Evolutionary conservation across 108 stramenopile genomes (phyloP).

Genomic region (Nitzschia palea): DNA sequence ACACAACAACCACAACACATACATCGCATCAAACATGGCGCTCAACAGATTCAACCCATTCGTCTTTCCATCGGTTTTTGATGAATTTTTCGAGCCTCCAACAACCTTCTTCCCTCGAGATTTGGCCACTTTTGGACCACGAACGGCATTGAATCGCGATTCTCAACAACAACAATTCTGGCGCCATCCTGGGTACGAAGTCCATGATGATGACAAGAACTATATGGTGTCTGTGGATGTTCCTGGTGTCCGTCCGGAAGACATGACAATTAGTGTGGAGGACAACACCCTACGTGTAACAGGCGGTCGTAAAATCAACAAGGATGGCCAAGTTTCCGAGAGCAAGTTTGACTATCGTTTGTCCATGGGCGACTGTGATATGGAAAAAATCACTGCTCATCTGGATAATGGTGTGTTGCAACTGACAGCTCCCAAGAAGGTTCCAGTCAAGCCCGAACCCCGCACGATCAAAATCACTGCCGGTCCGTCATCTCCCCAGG

Average conservation of each 20-base stretch:
- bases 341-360: constrained; percentile 8
- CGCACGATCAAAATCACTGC: constrained; percentile 6
- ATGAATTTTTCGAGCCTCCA: not conserved
- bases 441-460: not conserved
- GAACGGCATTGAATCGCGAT: not conserved
- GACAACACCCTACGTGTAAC: constrained; percentile 18
- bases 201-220: constrained; percentile 22
- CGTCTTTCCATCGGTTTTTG: not conserved
- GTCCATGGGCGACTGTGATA: constrained; percentile 17
- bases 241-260: constrained; percentile 34
- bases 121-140: constrained; percentile 1
- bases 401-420: constrained; percentile 38
- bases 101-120: constrained; percentile 4
- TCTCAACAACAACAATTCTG: not conserved
- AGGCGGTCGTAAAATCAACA: constrained; percentile 20
- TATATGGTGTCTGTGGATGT: constrained; percentile 24
- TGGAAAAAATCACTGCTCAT: constrained; percentile 30
- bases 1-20: not conserved
- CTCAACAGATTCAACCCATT: constrained; percentile 2
- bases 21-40: not conserved
- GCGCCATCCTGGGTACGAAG: constrained; percentile 7
- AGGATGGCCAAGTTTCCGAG: not conserved
- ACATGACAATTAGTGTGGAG: constrained; percentile 30
- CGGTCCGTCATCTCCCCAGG: not conserved
- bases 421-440: constrained; percentile 34